Evolutionary conservation across 1,284 basidiomycete species (phyloP).

Genomic region (Microbotryum lychnidis-dioicae): DNA sequence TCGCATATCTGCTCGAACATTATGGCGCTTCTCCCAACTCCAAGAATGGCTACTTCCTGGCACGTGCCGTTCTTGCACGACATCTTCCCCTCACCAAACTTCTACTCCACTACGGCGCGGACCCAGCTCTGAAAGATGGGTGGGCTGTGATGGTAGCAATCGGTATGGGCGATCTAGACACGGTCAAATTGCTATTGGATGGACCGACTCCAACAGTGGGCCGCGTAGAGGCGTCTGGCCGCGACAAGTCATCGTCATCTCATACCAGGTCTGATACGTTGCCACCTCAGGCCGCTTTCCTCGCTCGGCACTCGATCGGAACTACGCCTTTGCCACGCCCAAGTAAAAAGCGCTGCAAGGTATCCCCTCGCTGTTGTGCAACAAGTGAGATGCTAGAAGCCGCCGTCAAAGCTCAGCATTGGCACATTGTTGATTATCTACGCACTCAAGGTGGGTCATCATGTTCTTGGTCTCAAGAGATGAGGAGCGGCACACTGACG

Average conservation of each 20-base stretch:
- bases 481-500: neutral
- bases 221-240: neutral
- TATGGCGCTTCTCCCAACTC: conserved; percentile 49
- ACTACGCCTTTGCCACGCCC: neutral
- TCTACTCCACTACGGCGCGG: conserved; percentile 62
- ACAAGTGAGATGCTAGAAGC: conserved; percentile 27
- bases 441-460: conserved; percentile 10
- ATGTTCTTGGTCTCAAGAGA: too few relatives aligned
- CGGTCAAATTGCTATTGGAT: conserved; percentile 68
- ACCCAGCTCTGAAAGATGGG: conserved; percentile 53
- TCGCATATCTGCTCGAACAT: conserved; percentile 37
- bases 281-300: too few relatives aligned
- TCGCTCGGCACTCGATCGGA: neutral
- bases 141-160: conserved; percentile 69
- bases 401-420: conserved; percentile 24
- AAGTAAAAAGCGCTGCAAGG: conserved; percentile 13
- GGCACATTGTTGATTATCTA: conserved; percentile 27
- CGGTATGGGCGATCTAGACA: conserved; percentile 53
- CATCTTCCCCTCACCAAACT: conserved; percentile 58
- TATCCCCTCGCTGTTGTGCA: conserved; percentile 10
- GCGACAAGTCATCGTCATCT: neutral
- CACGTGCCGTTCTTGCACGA: conserved; percentile 59
- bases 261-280: neutral
- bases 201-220: conserved; percentile 38
- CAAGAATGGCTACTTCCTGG: conserved; percentile 66